Evolutionary conservation across 176 grass and related monocot genomes (phyloP).

Genomic region (Lolium multiflorum): DNA sequence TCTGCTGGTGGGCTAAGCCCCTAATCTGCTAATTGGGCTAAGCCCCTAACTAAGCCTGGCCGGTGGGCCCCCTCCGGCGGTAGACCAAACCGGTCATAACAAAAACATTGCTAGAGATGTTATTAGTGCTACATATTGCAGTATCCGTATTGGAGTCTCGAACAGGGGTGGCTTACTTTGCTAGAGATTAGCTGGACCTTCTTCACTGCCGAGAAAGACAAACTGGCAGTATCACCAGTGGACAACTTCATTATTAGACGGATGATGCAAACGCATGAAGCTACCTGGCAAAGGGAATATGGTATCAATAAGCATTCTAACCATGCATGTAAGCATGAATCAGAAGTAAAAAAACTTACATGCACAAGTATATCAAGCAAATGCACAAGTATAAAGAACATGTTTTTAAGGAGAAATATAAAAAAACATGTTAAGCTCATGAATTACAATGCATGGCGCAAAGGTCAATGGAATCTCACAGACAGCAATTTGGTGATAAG

Average conservation of each 20-base stretch:
- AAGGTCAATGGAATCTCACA: not conserved
- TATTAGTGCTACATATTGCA: not conserved
- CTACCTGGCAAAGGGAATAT: slow-evolving; percentile 51
- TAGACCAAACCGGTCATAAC: no score
- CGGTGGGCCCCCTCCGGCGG: no score
- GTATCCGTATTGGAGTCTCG: not conserved
- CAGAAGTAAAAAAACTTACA: slow-evolving; percentile 6
- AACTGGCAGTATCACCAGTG: slow-evolving; percentile 61
- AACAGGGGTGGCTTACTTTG: slow-evolving; percentile 54
- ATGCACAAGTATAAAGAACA: not conserved
- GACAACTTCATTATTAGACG: slow-evolving; percentile 74
- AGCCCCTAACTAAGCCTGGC: no score
- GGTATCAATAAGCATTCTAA: slow-evolving; percentile 10
- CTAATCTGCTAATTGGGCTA: no score
- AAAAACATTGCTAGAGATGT: not conserved
- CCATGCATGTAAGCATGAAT: not conserved
- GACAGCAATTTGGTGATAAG: slow-evolving; percentile 6
- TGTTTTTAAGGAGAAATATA: not conserved
- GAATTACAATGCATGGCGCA: not conserved
- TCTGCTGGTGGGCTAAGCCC: no score
- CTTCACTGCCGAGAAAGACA: slow-evolving; percentile 75
- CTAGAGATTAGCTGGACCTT: slow-evolving; percentile 57
- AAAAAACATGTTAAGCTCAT: not conserved
- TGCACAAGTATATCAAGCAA: not conserved
- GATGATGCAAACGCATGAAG: slow-evolving; percentile 71